A percentile compares a stretch with the other conserved stretches of the same genome.
Evolutionary conservation across 768 basidiomycete genomes (phyloP).

Genomic region (Pleurotus citrinopileatus): DNA sequence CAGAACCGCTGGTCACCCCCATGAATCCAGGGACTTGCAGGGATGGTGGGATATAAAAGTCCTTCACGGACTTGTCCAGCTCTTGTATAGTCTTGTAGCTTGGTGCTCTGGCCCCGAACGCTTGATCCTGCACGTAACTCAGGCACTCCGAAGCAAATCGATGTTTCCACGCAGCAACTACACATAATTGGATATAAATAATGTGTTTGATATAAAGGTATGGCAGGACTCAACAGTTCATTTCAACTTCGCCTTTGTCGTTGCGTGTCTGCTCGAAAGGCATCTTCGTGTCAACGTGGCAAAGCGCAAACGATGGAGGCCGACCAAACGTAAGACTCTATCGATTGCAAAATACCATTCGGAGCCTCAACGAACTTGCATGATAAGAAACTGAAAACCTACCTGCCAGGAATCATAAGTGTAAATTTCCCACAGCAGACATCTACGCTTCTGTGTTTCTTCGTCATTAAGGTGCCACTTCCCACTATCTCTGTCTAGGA

Average conservation of each 20-base stretch:
- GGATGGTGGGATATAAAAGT: slow-evolving; percentile 62
- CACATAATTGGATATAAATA: neutral
- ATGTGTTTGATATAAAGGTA: slow-evolving; percentile 5
- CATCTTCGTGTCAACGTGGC: slow-evolving; percentile 55
- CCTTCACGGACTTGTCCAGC: slow-evolving; percentile 63
- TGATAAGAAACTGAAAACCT: neutral
- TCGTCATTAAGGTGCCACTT: slow-evolving; percentile 57
- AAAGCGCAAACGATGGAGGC: slow-evolving; percentile 59
- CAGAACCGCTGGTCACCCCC: slow-evolving; percentile 38
- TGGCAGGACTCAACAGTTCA: slow-evolving; percentile 48
- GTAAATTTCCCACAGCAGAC: slow-evolving; percentile 62
- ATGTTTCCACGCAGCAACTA: slow-evolving; percentile 72
- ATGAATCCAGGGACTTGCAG: slow-evolving; percentile 65
- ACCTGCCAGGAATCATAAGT: slow-evolving; percentile 76
- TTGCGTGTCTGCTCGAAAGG: slow-evolving; percentile 45
- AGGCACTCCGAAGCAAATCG: slow-evolving; percentile 60
- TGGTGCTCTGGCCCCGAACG: slow-evolving; percentile 60
- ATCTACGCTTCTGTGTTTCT: slow-evolving; percentile 57
- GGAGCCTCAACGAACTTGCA: neutral
- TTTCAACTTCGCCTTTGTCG: slow-evolving; percentile 50
- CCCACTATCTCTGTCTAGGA: slow-evolving; percentile 62
- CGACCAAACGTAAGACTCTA: slow-evolving; percentile 73
- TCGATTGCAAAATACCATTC: slow-evolving; percentile 6
- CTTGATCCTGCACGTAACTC: slow-evolving; percentile 63
- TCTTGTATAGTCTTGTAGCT: slow-evolving; percentile 61